Evolutionary conservation across 768 basidiomycete genomes (phyloP).

Genomic region (Podaxis carcinomalis): DNA sequence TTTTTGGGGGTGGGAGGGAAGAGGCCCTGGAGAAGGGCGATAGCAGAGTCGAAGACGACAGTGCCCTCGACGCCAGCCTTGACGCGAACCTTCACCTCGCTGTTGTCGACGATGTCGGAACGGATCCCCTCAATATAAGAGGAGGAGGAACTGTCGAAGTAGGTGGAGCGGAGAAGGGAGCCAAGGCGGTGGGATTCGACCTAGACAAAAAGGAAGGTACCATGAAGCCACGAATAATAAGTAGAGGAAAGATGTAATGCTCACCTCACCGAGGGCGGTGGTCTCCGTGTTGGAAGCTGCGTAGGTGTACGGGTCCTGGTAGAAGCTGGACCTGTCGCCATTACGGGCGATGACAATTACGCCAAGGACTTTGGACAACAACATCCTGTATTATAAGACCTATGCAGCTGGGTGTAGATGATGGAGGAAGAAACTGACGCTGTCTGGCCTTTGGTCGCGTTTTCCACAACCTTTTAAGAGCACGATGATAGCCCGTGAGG

Average conservation of each 20-base stretch:
- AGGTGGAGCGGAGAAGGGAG: conserved; percentile 53
- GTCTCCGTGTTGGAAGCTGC: conserved; percentile 58
- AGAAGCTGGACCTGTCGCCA: conserved; percentile 66
- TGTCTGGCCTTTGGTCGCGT: conserved; percentile 16
- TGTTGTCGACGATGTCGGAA: conserved; percentile 66
- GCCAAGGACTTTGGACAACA: conserved; percentile 65
- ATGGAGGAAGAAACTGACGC: conserved; percentile 18
- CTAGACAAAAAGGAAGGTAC: conserved; percentile 29
- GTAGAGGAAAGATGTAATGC: conserved; percentile 14
- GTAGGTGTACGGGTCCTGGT: conserved; percentile 71
- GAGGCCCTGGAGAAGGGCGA: conserved; percentile 80
- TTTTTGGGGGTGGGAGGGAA: conserved; percentile 77
- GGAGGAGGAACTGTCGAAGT: conserved; percentile 61
- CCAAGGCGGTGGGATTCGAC: conserved; percentile 68
- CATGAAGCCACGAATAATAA: neutral
- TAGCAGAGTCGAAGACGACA: conserved; percentile 84
- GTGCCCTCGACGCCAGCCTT: conserved; percentile 83
- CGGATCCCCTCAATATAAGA: conserved; percentile 66
- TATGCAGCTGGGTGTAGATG: conserved; percentile 13
- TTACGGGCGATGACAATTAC: conserved; percentile 76
- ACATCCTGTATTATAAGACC: conserved; percentile 24
- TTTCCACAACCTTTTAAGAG: conserved; percentile 17
- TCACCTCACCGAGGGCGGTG: conserved; percentile 72
- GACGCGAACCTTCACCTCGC: conserved; percentile 69
- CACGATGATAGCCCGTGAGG: neutral